phyloP scores from a whole-genome alignment of 768 basidiomycete species.

The Mycena belliarum region DNA sequence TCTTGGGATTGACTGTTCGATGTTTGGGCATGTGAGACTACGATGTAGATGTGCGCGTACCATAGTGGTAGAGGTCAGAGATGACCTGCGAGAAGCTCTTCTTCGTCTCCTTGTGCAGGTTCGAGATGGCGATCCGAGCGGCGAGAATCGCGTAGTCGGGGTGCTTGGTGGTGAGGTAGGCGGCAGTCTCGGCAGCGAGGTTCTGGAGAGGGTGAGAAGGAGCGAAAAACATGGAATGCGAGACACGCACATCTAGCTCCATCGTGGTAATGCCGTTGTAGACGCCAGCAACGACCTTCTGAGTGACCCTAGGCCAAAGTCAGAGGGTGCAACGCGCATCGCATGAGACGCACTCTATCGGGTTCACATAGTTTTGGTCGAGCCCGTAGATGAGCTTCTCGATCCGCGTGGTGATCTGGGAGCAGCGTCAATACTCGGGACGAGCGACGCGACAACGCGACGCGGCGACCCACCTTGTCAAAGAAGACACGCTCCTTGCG shows the following conservation, averaged over 20 bases:
- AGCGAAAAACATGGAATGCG: background rate
- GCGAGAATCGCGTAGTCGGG: constrained; percentile 98
- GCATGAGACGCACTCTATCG: constrained; percentile 71
- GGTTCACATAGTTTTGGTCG: constrained; percentile 89
- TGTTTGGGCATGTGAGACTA: background rate
- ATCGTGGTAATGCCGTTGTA: constrained; percentile 96
- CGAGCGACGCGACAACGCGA: constrained; percentile 21
- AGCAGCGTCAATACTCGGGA: background rate
- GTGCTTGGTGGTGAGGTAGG: constrained; percentile 95
- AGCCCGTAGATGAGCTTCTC: constrained; percentile 95
- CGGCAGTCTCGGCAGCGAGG: constrained; percentile 95
- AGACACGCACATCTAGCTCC: constrained; percentile 83
- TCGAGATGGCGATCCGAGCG: constrained; percentile 98
- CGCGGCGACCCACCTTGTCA: constrained; percentile 67
- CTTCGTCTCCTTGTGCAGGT: constrained; percentile 98
- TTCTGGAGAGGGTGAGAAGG: constrained; percentile 74
- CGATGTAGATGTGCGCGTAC: constrained; percentile 40
- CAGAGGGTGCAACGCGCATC: background rate
- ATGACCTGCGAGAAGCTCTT: constrained; percentile 94
- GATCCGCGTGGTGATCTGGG: constrained; percentile 82
- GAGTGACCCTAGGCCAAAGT: constrained; percentile 63
- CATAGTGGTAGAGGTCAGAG: constrained; percentile 85
- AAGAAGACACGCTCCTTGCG: constrained; percentile 94
- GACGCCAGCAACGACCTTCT: constrained; percentile 92
- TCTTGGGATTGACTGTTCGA: constrained; percentile 88